Base-by-base conservation (phyloP, 768 basidiomycete genomes). In the Suillus subaureus region DNA sequence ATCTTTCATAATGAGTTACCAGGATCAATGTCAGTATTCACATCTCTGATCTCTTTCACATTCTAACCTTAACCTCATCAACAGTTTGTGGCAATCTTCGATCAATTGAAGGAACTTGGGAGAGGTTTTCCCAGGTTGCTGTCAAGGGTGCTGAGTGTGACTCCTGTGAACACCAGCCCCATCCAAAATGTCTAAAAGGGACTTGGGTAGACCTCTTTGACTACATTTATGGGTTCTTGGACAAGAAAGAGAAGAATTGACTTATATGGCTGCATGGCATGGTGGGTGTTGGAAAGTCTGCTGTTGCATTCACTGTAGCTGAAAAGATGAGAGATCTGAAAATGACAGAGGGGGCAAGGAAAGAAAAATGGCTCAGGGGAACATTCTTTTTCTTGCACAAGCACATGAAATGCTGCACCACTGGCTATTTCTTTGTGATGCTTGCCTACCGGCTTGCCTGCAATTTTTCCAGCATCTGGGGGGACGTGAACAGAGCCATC, bases 351-450 rank as follows among this genome's bases (percentile, higher is more conserved):
- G 31, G n/a, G 11, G 33, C 52, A 2, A 33, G 21, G 0, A 6
- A 21, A 3, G 54, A 55, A 13, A 55, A 33, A 11, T 33, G 54
- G 12, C 54, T 55, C 3, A 33, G 9, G 6, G 54, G 54, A 13
- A 35, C 54, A 35, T 55, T 55, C 33, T 55, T 55, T 33, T 55
- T 55, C 21, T 55, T 33, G 12, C 54, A 33, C 54, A 55, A 55
- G 54, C 54, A 55, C 54, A 55, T 33, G 21, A 33, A 55, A 35
- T 33, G 54, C 6, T 21, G 54, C 18, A 55, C 54, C 1, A 55
- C 54, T n/a, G 54, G 54, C 2, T 33, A 55, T 35, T 35, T 55
- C 33, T 55, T 55, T 55, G 54, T 33, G 12, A 33, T 33, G 11
- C 54, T 55, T 35, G 33, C 31, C 33, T 55, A 33, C 33, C 54